Evolutionary conservation across 148 eudicot species (phyloP).

Genomic region (Rhododendron ovatum): DNA sequence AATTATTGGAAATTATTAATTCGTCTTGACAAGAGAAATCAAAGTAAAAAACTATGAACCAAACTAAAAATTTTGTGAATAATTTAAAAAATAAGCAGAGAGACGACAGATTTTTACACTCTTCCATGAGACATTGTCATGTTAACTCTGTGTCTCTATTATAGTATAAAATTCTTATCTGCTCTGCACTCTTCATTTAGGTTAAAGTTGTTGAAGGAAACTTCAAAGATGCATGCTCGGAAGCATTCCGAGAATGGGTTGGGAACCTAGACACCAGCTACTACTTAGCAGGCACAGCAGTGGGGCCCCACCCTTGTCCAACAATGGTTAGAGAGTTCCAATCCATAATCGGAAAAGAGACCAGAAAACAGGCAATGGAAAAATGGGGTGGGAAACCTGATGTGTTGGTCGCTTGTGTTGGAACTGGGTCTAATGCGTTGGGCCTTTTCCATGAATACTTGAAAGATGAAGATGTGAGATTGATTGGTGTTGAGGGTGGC

Average conservation of each 20-base stretch:
- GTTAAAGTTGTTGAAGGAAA: not conserved
- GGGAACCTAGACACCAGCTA: slow-evolving; percentile 91
- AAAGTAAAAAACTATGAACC: too few relatives aligned
- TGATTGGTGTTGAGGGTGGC: slow-evolving; percentile 90
- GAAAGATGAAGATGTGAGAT: slow-evolving; percentile 67
- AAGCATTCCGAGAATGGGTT: slow-evolving; percentile 98
- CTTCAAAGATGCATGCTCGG: slow-evolving; percentile 88
- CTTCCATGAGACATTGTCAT: too few relatives aligned
- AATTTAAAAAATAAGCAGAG: too few relatives aligned
- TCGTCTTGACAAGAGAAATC: too few relatives aligned
- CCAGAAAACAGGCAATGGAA: slow-evolving; percentile 81
- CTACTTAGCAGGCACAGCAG: slow-evolving; percentile 90
- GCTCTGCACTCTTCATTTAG: not conserved
- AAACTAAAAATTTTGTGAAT: too few relatives aligned
- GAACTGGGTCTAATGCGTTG: slow-evolving; percentile 95
- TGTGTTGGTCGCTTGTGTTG: slow-evolving; percentile 86
- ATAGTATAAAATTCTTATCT: too few relatives aligned
- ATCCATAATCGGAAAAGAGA: slow-evolving; percentile 89
- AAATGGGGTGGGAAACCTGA: slow-evolving; percentile 98
- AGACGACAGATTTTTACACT: too few relatives aligned
- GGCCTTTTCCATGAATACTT: slow-evolving; percentile 91
- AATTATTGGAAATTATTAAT: too few relatives aligned
- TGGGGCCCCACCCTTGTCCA: slow-evolving; percentile 95
- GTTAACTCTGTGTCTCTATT: too few relatives aligned
- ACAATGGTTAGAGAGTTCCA: slow-evolving; percentile 93